Base-by-base conservation (phyloP, 192 early-diverging fungal genomes). In the Coemansia sp. region DNA sequence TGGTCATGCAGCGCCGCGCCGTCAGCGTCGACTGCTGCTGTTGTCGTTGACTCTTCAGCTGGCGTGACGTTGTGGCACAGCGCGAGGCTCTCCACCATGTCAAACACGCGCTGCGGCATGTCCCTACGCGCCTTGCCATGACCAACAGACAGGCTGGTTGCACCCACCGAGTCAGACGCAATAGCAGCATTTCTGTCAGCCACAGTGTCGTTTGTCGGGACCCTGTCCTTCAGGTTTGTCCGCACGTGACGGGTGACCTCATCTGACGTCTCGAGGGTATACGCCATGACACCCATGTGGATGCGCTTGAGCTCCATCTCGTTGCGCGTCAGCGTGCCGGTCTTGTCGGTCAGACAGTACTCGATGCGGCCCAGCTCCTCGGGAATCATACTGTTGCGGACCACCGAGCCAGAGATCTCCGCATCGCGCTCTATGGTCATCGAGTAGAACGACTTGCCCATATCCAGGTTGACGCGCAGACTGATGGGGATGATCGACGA, bases 301-400 rank as follows among this genome's bases (percentile, higher is more conserved):
- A 98, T 67, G 61, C 92, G 89, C 63, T 93, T 94, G 34, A 98
- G 76, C 67, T 95, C 96, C 96, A 98, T 98, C 64, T 98, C 94
- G 71, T 98, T 98, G 61, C 92, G 79, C 15, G 96, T 98, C 68
- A 98, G 68, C 20, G 96, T 98, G 28, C 96, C 96, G 3, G 96
- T 98, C 72, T 98, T 98, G 72, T 98, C 96, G 0, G 94, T 91
- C 52, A 98, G 68, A 22, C 96, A 72, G 68, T 96, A 98, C 58
- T 93, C 92, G 29, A 98, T 89, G 30, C 96, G 84, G 14, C 96
- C 96, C 6, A 98, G 84, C 75, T 96, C 96, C 67, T 98, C 96
- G 30, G 96, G 96, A 28, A 98, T 91, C 40, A 93, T 96, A 50
- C 90, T 92, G 11, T 93, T 98, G 30, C 95, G 86, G 23, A 96